Conservation (phyloP, 1,139 yeast species). For the Yamadazyma spencermartinsiae region DNA sequence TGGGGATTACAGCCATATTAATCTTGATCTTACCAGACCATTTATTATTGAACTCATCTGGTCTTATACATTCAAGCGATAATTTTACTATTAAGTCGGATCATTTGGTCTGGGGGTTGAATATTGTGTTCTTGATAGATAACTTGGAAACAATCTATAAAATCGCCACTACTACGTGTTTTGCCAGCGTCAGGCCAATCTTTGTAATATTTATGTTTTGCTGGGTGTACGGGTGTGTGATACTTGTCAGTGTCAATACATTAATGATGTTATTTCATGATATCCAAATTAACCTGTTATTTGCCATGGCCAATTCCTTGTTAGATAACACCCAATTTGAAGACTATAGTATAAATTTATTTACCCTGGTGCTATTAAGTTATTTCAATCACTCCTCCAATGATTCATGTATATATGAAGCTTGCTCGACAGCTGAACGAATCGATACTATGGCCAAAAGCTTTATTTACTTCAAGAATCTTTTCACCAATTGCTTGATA, state of each 20-base stretch:
- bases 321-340: constrained; percentile 6
- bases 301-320: constrained; percentile 9
- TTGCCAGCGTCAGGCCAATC: constrained; percentile 2
- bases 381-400: constrained; percentile 17
- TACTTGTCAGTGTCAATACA: constrained; percentile 16
- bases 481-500: constrained; percentile 21
- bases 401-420: constrained; percentile 4
- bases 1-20: constrained; percentile 7
- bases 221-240: constrained; percentile 25
- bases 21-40: constrained; percentile 17
- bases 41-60: constrained; percentile 20
- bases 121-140: constrained; percentile 15
- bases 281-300: constrained; percentile 22
- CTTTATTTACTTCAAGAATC: constrained; percentile 7
- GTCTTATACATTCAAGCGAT: constrained; percentile 14
- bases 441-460: constrained; percentile 6
- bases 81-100: constrained; percentile 21
- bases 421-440: constrained; percentile 6
- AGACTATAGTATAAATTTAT: constrained; percentile 15
- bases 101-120: constrained; percentile 23
- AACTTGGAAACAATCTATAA: background rate
- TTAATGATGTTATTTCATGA: constrained; percentile 24
- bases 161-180: background rate
- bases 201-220: constrained; percentile 19
- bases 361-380: constrained; percentile 20